These are phyloP conservation scores for Debaryomyces sp. DNA, from an alignment of 1,139 yeast genomes.

Conservation along the genomic window DNA sequence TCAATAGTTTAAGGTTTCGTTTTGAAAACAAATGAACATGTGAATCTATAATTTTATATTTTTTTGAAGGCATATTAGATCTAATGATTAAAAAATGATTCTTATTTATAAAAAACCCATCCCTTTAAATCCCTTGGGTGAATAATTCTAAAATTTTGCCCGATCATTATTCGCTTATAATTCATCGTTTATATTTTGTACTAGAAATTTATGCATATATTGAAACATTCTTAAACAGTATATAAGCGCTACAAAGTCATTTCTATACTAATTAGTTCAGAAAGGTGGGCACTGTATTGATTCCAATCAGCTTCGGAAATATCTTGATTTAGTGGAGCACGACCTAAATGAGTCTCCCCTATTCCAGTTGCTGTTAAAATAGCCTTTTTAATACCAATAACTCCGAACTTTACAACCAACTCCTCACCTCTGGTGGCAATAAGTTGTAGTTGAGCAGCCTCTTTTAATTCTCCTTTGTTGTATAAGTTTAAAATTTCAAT, in stretches of 20 bases:
- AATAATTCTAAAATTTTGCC: too few relatives aligned
- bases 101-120: neutral
- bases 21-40: conserved; percentile 8
- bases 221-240: neutral
- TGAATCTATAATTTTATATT: conserved; percentile 5
- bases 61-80: neutral
- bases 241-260: neutral
- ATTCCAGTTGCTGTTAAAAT: conserved; percentile 38
- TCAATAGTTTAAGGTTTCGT: conserved; percentile 2
- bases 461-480: conserved; percentile 18
- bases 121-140: neutral
- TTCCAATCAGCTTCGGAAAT: conserved; percentile 7
- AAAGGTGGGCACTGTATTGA: neutral
- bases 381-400: conserved; percentile 30
- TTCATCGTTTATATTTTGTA: too few relatives aligned
- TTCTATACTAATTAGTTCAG: neutral
- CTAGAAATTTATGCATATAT: neutral
- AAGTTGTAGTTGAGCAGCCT: conserved; percentile 22
- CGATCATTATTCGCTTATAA: too few relatives aligned
- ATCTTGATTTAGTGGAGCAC: conserved; percentile 34
- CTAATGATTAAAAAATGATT: neutral
- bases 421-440: conserved; percentile 25
- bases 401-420: conserved; percentile 23
- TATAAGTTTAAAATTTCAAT: conserved; percentile 20
- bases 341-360: conserved; percentile 36